phyloP scores from a whole-genome alignment of 2,329 filamentous ascomycete species.

The Periglandula ipomoeae region DNA sequence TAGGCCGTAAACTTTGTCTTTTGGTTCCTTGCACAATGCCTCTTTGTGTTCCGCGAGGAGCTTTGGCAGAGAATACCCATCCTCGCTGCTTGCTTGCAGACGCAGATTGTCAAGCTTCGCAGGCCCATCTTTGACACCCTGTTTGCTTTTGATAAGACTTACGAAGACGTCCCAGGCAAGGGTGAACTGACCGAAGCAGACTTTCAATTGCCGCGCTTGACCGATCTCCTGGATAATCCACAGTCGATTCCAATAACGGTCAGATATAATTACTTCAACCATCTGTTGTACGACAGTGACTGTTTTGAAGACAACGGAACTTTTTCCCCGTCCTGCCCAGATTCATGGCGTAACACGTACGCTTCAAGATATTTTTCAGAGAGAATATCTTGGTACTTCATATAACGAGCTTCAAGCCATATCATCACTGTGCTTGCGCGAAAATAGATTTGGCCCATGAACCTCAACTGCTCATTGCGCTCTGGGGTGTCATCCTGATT shows the following conservation, averaged over 20 bases:
- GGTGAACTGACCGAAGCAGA: conserved; percentile 14
- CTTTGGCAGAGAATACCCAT: background rate
- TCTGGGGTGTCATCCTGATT: conserved; percentile 11
- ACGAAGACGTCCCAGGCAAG: conserved; percentile 13
- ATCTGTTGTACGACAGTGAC: background rate
- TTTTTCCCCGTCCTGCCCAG: no score
- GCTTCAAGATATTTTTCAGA: no score
- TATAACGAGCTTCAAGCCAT: conserved; percentile 8
- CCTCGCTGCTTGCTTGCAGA: background rate
- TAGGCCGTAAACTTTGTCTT: conserved; percentile 22
- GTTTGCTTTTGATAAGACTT: conserved; percentile 9
- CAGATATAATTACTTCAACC: background rate
- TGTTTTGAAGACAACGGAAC: background rate
- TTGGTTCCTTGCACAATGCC: conserved; percentile 18
- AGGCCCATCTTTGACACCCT: conserved; percentile 9
- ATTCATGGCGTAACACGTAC: no score
- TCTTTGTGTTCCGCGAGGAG: conserved; percentile 16
- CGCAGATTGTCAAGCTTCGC: conserved; percentile 12
- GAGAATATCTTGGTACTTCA: background rate
- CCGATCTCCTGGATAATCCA: conserved; percentile 20
- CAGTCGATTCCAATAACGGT: background rate
- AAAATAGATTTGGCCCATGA: conserved; percentile 12
- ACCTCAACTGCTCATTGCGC: conserved; percentile 8
- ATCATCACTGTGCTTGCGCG: conserved; percentile 8
- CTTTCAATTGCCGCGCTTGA: conserved; percentile 13